Evolutionary conservation across 305 asterid genomes (phyloP).

Genomic region (Striga hermonthica): DNA sequence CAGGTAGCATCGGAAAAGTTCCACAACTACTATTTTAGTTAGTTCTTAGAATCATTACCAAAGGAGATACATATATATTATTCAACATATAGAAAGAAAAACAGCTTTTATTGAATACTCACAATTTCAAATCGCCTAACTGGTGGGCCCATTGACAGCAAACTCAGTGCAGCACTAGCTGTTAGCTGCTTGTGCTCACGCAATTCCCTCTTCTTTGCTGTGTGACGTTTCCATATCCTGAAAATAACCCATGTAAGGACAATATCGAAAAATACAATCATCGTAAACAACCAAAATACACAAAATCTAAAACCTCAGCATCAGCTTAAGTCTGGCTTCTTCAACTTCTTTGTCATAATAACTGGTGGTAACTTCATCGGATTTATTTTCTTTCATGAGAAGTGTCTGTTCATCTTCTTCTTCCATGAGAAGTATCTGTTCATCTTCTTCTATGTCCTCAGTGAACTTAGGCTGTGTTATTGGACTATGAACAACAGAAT

Average conservation of each 20-base stretch:
- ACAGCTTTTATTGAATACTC: constrained; percentile 41
- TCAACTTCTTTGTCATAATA: constrained; percentile 62
- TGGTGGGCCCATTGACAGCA: constrained; percentile 77
- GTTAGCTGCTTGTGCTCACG: constrained; percentile 68
- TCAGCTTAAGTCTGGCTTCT: constrained; percentile 80
- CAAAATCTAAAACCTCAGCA: constrained; percentile 57
- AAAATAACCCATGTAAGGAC: constrained; percentile 32
- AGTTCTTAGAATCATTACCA: background rate
- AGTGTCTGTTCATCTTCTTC: constrained; percentile 41
- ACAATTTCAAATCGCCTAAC: constrained; percentile 62
- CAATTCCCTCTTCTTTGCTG: constrained; percentile 61
- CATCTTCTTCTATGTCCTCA: constrained; percentile 33
- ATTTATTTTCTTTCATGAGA: constrained; percentile 44
- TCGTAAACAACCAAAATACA: constrained; percentile 20
- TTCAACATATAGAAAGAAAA: background rate
- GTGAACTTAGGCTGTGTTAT: constrained; percentile 16
- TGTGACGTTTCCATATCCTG: constrained; percentile 88
- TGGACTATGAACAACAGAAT: constrained; percentile 41
- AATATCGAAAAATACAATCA: constrained; percentile 29
- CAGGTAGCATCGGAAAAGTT: no score
- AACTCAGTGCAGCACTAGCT: constrained; percentile 69
- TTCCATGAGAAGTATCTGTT: constrained; percentile 31
- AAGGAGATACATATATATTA: constrained; percentile 14
- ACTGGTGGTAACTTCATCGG: constrained; percentile 45
- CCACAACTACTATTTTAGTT: no score